Evolutionary conservation across 441 rosid genomes (phyloP), one percentile per base, ranked within the genome.

Genomic region (Biscutella laevigata): DNA sequence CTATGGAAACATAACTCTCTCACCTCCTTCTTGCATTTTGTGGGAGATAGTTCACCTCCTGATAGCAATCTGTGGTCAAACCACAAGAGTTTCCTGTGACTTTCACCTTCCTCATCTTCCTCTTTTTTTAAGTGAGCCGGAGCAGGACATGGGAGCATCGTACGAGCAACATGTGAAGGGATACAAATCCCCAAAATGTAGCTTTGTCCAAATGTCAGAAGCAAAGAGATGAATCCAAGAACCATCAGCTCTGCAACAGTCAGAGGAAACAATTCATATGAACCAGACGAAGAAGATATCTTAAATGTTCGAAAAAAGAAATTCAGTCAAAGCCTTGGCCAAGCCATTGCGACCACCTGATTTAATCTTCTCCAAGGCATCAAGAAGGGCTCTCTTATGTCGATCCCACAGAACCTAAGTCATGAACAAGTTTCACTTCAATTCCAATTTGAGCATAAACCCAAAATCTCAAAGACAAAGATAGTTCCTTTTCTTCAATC

Each of bases 321-420:
- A n/a, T n/a, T 10, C 24, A 25, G 38, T 26, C 33, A 35, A 50
- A 12, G 32, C 4, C 28, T 5, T 21, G 30, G 5, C 20, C 9
- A 8, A n/a, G n/a, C n/a, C n/a, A n/a, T n/a, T n/a, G n/a, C n/a
- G n/a, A n/a, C n/a, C n/a, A n/a, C 98, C 96, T 44, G 94, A 62
- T 80, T 91, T 91, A 59, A 91, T 72, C 81, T 88, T 91, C 77
- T 88, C 94, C 71, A 91, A 60, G 20, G 96, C 96, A 35, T 88
- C 96, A 8, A 69, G 83, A 52, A 91, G 70, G 47, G 95, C 94
- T 49, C 45, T 82, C 83, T 91, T 91, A 67, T 62, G 95, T 65
- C 73, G 75, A 16, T 82, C 86, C 40, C 87, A 74, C 34, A 91
- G 68, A 85, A 78, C 76, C 98, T 91, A 82, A 34, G 70, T 53